Conservation (phyloP, 2,329 filamentous ascomycete genomes). For the Botryotinia convoluta region DNA sequence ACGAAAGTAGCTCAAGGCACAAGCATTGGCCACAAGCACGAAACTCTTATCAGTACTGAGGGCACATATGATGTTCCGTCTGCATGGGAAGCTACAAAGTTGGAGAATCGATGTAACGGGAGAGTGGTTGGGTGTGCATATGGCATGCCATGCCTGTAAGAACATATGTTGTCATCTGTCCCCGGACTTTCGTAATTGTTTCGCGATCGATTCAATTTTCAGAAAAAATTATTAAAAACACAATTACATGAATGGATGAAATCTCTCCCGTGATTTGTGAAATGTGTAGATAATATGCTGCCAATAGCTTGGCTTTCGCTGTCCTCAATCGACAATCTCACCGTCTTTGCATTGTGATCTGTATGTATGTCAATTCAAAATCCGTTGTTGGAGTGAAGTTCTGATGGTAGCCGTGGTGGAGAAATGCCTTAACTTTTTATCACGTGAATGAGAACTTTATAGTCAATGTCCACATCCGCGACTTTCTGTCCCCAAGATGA, state of each 20-base stretch:
- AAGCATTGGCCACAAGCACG: background rate
- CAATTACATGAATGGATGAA: too few relatives aligned
- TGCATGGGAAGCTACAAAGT: background rate
- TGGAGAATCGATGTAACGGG: background rate
- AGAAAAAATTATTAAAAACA: background rate
- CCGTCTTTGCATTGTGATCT: background rate
- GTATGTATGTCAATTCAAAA: background rate
- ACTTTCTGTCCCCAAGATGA: background rate
- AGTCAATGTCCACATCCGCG: background rate
- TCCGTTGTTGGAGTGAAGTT: background rate
- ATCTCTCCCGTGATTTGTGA: background rate
- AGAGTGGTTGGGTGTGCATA: background rate
- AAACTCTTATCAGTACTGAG: conserved; percentile 9
- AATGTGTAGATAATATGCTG: background rate
- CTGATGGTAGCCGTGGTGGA: background rate
- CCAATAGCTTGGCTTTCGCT: background rate
- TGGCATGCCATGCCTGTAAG: conserved; percentile 2
- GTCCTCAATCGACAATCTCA: too few relatives aligned
- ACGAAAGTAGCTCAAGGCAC: background rate
- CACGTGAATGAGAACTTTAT: background rate
- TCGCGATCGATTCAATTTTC: background rate
- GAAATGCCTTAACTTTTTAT: background rate
- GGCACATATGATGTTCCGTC: background rate
- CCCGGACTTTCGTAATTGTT: conserved; percentile 18
- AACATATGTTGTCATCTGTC: conserved; percentile 20